Base-by-base conservation (phyloP, 75 land plant genomes). In the Cryptomeria japonica region DNA sequence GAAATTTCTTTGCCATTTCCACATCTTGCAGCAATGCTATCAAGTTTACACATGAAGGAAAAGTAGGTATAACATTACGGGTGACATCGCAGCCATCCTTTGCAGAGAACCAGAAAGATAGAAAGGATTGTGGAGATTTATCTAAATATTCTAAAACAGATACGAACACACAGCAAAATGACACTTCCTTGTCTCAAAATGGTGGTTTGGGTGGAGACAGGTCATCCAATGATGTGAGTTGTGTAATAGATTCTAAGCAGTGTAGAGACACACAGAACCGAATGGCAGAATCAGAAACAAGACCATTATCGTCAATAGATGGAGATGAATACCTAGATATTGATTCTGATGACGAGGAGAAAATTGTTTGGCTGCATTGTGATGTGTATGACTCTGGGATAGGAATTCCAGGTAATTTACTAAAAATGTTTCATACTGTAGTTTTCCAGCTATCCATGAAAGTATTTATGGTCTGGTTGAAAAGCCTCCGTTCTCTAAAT, bases 301-400 rank as follows among this genome's bases (percentile, higher is more conserved):
- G 49, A 53, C 36, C 64, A 56, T 56, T 37, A 39, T 3, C 68
- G 37, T 34, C 37, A 56, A 51, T 56, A 32, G 38, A 85, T 51
- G 86, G 41, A 47, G 89, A 85, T 58, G 92, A 39, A 77, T 84
- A 87, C 55, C 12, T 16, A 28, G 90, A 86, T 82, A 32, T 87
- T 39, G 78, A 86, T 80, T 16, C 53, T 39, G 38, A 86, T 36
- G 77, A 49, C 7, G 80, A 86, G 56, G 91, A 89, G 86, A 72
- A 86, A 64, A 87, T 88, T 22, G 93, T 95, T 19, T 97, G 96
- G 97, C 90, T 97, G 16, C 89, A 90, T 28, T 97, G 95, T 88
- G 94, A 94, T 87, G 95, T 97, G 77, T 92, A 91, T 87, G 98
- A 97, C 90, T 93, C 98, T 36, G 98, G 98, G 76, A 97, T 97